Evolutionary conservation across 805 yeast genomes (phyloP).

Genomic region (Phaffomyces thermotolerans): DNA sequence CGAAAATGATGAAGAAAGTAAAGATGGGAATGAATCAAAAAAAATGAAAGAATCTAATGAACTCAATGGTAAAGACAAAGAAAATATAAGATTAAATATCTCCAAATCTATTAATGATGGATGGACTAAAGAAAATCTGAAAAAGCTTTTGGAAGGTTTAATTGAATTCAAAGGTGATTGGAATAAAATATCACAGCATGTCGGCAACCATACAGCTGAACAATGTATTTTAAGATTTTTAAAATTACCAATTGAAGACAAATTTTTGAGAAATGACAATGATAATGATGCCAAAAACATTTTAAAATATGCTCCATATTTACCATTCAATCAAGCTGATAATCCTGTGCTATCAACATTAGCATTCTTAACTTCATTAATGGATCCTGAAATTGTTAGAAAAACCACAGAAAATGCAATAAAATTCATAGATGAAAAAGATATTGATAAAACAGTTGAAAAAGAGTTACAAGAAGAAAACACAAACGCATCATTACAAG

Average conservation of each 20-base stretch:
- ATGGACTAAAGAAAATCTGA: slow-evolving; percentile 66
- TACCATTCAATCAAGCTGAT: slow-evolving; percentile 80
- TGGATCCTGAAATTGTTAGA: slow-evolving; percentile 78
- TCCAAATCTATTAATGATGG: slow-evolving; percentile 30
- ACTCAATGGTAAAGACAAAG: background rate
- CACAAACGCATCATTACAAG: slow-evolving; percentile 31
- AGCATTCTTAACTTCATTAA: slow-evolving; percentile 76
- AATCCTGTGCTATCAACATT: slow-evolving; percentile 94
- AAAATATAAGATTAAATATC: background rate
- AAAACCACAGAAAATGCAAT: slow-evolving; percentile 70
- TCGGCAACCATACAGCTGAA: slow-evolving; percentile 65
- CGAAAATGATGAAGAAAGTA: slow-evolving; percentile 10
- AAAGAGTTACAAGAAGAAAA: slow-evolving; percentile 16
- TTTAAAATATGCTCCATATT: slow-evolving; percentile 70
- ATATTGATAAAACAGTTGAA: slow-evolving; percentile 13
- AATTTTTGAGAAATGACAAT: slow-evolving; percentile 31
- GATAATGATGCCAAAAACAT: slow-evolving; percentile 63
- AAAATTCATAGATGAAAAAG: slow-evolving; percentile 20
- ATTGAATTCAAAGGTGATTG: slow-evolving; percentile 65
- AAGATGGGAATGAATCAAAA: background rate
- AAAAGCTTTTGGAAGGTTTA: slow-evolving; percentile 54
- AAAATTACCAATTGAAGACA: slow-evolving; percentile 75
- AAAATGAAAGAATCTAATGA: slow-evolving; percentile 3
- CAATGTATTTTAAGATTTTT: slow-evolving; percentile 77
- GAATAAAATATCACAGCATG: slow-evolving; percentile 63